Conservation (phyloP, 2,329 filamentous ascomycete genomes). For the Sporothrix variecibatus region DNA sequence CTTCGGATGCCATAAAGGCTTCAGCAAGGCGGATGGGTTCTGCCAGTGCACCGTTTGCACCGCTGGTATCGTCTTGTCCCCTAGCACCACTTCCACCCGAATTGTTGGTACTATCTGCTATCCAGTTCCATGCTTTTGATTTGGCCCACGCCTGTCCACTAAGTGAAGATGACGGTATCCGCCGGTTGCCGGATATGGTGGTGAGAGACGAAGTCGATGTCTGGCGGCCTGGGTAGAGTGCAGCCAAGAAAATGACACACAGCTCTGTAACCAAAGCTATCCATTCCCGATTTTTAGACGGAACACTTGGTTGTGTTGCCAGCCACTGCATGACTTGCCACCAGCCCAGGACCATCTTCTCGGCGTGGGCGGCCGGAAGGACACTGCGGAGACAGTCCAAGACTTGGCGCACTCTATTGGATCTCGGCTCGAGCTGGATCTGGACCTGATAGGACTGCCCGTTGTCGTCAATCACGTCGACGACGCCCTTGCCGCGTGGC, state of each 20-base stretch:
- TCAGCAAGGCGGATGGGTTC: constrained; percentile 60
- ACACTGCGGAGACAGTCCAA: constrained; percentile 66
- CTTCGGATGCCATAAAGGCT: constrained; percentile 63
- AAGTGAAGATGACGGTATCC: not conserved
- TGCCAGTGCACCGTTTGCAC: constrained; percentile 41
- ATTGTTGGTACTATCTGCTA: constrained; percentile 40
- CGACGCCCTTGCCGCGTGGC: constrained; percentile 58
- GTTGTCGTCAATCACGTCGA: constrained; percentile 67
- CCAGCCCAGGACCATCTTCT: constrained; percentile 68
- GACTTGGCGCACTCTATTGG: constrained; percentile 61
- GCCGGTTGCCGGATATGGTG: constrained; percentile 6
- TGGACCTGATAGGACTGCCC: constrained; percentile 65
- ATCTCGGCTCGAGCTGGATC: constrained; percentile 66
- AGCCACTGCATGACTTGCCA: constrained; percentile 75
- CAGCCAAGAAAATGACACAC: constrained; percentile 59
- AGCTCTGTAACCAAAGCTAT: constrained; percentile 66
- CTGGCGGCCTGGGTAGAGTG: constrained; percentile 11
- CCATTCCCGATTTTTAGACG: constrained; percentile 64
- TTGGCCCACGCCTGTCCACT: not conserved
- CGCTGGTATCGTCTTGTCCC: not conserved
- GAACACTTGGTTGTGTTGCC: constrained; percentile 38
- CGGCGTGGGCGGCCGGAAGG: constrained; percentile 59
- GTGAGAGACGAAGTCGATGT: constrained; percentile 2
- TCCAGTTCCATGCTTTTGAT: constrained; percentile 33
- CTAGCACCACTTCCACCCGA: too few species aligned